A percentile compares a stretch with the other conserved stretches of the same genome.
Conservation (phyloP, 2,329 filamentous ascomycete species). For the Claviceps cyperi region DNA sequence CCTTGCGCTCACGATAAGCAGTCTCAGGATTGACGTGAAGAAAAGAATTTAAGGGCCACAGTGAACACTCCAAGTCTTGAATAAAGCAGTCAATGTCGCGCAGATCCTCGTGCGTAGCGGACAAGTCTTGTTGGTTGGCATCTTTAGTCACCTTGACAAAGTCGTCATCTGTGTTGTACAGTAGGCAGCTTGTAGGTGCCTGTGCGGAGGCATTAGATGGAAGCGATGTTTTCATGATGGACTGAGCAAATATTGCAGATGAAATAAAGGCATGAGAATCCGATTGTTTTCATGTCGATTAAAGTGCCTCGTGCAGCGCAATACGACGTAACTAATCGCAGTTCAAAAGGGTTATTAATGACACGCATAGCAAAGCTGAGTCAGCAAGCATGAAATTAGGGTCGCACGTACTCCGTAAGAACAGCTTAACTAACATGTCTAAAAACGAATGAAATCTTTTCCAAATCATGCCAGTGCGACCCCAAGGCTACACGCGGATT, state of each 20-base stretch:
- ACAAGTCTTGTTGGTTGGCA: neutral
- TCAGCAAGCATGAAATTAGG: neutral
- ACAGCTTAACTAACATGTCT: no score
- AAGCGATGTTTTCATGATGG: neutral
- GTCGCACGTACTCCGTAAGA: no score
- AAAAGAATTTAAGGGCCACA: slow-evolving; percentile 23
- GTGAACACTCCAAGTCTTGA: slow-evolving; percentile 5
- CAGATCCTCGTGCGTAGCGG: slow-evolving; percentile 12
- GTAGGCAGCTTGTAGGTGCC: neutral
- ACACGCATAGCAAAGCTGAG: neutral
- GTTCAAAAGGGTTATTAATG: no score
- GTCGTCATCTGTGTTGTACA: neutral
- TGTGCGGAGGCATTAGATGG: neutral
- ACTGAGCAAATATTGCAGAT: neutral
- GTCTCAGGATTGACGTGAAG: slow-evolving; percentile 31
- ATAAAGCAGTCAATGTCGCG: slow-evolving; percentile 24
- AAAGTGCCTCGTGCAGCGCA: neutral
- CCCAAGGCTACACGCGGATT: no score
- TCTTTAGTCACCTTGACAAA: neutral
- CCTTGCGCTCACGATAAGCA: slow-evolving; percentile 25
- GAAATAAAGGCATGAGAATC: neutral
- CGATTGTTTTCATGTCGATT: neutral
- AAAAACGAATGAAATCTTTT: no score
- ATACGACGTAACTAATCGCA: neutral
- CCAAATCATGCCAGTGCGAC: no score